These are phyloP conservation scores for Stentor roeselii DNA, from an alignment of 73 alveolate genomes.

Conservation along the genomic window DNA sequence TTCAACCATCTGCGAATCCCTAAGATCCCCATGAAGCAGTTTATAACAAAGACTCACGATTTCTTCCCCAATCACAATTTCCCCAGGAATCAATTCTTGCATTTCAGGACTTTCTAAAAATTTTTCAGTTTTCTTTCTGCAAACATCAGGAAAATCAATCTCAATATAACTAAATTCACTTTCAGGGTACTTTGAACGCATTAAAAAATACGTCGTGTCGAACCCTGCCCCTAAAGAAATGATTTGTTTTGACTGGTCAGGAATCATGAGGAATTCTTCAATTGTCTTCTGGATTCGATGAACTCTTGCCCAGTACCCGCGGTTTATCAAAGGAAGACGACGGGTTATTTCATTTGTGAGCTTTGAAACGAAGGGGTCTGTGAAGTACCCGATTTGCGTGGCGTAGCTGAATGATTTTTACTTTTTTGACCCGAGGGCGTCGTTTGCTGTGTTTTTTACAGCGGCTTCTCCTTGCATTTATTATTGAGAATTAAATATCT, in stretches of 20 bases:
- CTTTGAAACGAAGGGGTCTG: slow-evolving; percentile 41
- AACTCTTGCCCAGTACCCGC: slow-evolving; percentile 74
- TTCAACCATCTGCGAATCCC: neutral
- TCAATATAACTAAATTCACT: neutral
- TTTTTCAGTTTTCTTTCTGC: neutral
- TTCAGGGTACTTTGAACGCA: neutral
- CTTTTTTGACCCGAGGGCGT: slow-evolving; percentile 45
- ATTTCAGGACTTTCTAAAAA: neutral
- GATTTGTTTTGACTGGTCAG: neutral
- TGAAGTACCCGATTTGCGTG: slow-evolving; percentile 50
- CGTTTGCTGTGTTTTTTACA: slow-evolving; percentile 43
- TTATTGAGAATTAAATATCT: too few species aligned
- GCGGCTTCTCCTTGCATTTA: slow-evolving; percentile 43
- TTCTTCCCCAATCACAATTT: neutral
- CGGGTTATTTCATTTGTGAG: slow-evolving; percentile 33
- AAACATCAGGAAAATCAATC: slow-evolving; percentile 12
- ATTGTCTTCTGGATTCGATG: slow-evolving; percentile 34
- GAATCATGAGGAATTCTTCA: slow-evolving; percentile 36
- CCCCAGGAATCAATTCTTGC: neutral
- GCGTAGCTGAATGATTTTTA: slow-evolving; percentile 36
- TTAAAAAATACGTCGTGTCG: slow-evolving; percentile 9
- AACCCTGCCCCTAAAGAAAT: slow-evolving; percentile 25
- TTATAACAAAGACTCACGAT: neutral
- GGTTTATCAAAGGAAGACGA: slow-evolving; percentile 56
- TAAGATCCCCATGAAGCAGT: slow-evolving; percentile 19